Evolutionary conservation across 2,329 filamentous ascomycete species (phyloP).

Genomic region (Cladosporium sp.): DNA sequence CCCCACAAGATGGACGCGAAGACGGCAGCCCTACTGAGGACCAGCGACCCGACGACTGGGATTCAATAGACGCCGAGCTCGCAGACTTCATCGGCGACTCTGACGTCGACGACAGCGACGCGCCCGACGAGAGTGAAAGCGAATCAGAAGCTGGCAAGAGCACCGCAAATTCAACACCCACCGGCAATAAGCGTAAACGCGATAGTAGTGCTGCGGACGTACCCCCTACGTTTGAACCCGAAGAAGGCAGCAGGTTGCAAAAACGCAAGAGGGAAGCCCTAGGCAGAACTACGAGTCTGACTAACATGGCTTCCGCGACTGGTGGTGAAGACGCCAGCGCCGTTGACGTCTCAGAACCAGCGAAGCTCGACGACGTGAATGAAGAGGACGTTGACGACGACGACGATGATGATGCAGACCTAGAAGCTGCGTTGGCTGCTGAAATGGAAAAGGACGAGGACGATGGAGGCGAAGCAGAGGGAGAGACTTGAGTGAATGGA

Average conservation of each 20-base stretch:
- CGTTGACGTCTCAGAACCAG: constrained; percentile 48
- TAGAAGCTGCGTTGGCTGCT: constrained; percentile 57
- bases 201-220: constrained; percentile 35
- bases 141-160: constrained; percentile 5
- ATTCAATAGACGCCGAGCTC: constrained; percentile 66
- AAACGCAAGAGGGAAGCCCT: constrained; percentile 50
- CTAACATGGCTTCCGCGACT: constrained; percentile 41
- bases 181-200: constrained; percentile 34
- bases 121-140: constrained; percentile 37
- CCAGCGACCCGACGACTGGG: constrained; percentile 42
- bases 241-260: constrained; percentile 47
- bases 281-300: constrained; percentile 48
- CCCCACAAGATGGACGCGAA: constrained; percentile 44
- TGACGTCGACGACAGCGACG: constrained; percentile 53
- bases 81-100: constrained; percentile 59
- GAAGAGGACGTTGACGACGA: constrained; percentile 27
- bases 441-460: constrained; percentile 45
- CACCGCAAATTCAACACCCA: constrained; percentile 25
- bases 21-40: constrained; percentile 33
- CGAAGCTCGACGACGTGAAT: constrained; percentile 30
- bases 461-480: constrained; percentile 26
- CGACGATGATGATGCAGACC: constrained; percentile 47
- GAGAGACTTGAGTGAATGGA: background rate
- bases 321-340: constrained; percentile 36
- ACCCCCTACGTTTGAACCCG: constrained; percentile 39